Conservation (phyloP, 192 early-diverging fungal species). For the Backusella australiensis region DNA sequence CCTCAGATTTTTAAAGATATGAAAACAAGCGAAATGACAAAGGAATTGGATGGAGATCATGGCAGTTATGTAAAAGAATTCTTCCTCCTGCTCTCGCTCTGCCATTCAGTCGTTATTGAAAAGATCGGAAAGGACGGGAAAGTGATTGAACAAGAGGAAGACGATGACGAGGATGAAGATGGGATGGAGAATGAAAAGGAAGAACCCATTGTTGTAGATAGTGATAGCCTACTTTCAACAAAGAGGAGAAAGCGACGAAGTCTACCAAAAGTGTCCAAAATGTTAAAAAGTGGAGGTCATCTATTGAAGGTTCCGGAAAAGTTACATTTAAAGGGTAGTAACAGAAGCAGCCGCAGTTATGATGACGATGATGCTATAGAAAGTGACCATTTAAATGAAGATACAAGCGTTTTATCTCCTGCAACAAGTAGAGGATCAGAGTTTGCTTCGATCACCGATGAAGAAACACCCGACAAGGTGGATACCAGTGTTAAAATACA, state of each 20-base stretch:
- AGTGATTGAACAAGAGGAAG: conserved; percentile 32
- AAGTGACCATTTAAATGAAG: conserved; percentile 32
- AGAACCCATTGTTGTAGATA: neutral
- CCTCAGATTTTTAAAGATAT: conserved; percentile 75
- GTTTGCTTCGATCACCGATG: neutral
- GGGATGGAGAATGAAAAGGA: neutral
- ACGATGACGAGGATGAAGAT: conserved; percentile 19
- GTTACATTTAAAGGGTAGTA: neutral
- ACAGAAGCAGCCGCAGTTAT: neutral
- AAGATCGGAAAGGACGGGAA: conserved; percentile 45
- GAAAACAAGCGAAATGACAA: conserved; percentile 19
- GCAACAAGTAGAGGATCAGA: conserved; percentile 15
- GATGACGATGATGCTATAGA: neutral
- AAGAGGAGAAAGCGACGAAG: neutral
- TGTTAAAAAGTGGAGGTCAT: neutral
- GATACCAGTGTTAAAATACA: conserved; percentile 33
- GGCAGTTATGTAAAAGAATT: conserved; percentile 66
- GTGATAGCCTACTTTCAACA: neutral
- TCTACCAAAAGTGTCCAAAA: neutral
- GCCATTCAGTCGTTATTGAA: conserved; percentile 94
- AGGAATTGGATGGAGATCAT: neutral
- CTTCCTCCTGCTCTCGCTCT: conserved; percentile 83
- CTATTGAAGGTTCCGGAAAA: neutral
- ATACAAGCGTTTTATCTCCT: conserved; percentile 38
- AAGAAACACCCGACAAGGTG: conserved; percentile 20